These are phyloP conservation scores for Coemansia sp. DNA, from an alignment of 192 early-diverging fungal genomes.

Conservation along the genomic window DNA sequence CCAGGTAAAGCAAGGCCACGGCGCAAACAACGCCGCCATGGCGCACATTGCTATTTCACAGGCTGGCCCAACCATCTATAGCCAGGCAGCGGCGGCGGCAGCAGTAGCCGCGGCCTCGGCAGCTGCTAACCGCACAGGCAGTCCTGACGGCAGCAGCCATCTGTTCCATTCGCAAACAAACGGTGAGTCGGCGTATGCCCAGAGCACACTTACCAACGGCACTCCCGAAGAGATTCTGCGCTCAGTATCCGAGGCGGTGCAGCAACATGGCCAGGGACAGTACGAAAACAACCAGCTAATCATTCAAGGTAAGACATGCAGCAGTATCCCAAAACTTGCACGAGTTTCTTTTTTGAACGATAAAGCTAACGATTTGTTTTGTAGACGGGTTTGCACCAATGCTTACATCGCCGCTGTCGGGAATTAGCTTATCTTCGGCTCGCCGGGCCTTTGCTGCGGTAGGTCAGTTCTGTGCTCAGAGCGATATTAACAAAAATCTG, in stretches of 20 bases:
- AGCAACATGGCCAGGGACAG: conserved; percentile 15
- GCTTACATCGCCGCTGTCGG: conserved; percentile 33
- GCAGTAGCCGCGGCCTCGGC: conserved; percentile 34
- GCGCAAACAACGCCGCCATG: conserved; percentile 1
- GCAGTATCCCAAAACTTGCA: background rate
- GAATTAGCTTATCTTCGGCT: conserved; percentile 22
- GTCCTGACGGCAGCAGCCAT: conserved; percentile 17
- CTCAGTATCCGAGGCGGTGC: conserved; percentile 29
- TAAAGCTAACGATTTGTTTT: background rate
- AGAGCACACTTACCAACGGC: conserved; percentile 19
- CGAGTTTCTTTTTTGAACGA: background rate
- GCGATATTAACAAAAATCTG: conserved; percentile 58
- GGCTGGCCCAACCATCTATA: conserved; percentile 25
- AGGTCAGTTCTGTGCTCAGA: conserved; percentile 70
- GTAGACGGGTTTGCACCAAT: conserved; percentile 42
- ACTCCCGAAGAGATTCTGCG: conserved; percentile 28
- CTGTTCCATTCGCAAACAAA: conserved; percentile 34
- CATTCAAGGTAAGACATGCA: conserved; percentile 32
- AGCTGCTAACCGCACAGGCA: conserved; percentile 14
- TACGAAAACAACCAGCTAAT: conserved; percentile 42
- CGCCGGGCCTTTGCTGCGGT: conserved; percentile 58
- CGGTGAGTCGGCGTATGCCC: conserved; percentile 20
- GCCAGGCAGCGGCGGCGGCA: conserved; percentile 34
- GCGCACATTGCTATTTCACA: conserved; percentile 25
- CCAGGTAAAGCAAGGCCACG: background rate